Evolutionary conservation across 2,329 filamentous ascomycete species (phyloP), one percentile per base, ranked within the genome.

Genomic region (Aspergillus amoenus): DNA sequence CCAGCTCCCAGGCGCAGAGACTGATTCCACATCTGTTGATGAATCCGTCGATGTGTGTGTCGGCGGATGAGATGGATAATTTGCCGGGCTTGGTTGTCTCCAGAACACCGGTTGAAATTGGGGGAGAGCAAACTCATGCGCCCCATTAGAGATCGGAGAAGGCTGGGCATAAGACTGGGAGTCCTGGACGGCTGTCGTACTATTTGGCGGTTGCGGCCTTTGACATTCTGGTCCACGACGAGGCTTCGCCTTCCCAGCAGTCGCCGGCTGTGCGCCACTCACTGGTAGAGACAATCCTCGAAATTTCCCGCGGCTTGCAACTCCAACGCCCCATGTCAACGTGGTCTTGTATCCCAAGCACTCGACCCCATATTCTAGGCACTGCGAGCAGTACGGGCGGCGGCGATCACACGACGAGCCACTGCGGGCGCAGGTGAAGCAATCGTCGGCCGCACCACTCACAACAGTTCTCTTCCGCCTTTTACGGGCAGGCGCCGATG

Each of bases 341-440:
- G 93, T 93, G 15, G 93, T 97, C 79, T 95, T 95, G 81, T 97
- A 97, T 58, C 93, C 93, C 27, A 91, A 92, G 78, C 93, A 97
- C 71, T 96, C 92, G 73, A 91, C 92, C 63, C 92, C 93, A 63
- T 91, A 83, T 66, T 96, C 91, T 61, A 97, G 84, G 75, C 93
- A 99, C 76, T 92, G 93, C 44, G 92, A 92, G 78, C 94, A 97
- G 77, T 97, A 97, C 8, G 93, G 93, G 68, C 93, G 85, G 71
- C 91, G 87, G 66, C 93, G 87, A 77, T 97, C 93, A 79, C 93
- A 99, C 75, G 91, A 90, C 62, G 88, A 82, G 67, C 87, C 88
- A 70, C 89, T 86, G 78, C 92, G 94, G 65, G 88, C 84, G 79
- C 93, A 99, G 43, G 92, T 87, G 74, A 97, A 97, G 83, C 93